These are phyloP conservation scores for Huiozyma naganishii DNA, from an alignment of 805 yeast genomes.

Conservation along the genomic window DNA sequence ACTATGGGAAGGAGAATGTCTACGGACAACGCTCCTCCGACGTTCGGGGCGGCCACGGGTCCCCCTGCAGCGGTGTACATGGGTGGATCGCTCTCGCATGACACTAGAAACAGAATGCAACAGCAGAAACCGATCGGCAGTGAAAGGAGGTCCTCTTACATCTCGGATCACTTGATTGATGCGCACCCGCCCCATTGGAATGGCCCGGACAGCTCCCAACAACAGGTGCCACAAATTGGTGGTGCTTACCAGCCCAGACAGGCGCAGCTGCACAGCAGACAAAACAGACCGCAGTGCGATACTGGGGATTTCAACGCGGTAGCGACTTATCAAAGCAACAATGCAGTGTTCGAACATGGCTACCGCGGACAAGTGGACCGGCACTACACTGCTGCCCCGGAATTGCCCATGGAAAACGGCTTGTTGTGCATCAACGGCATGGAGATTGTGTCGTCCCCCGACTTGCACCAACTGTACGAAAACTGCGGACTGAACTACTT, in stretches of 20 bases:
- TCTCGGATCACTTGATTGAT: slow-evolving; percentile 44
- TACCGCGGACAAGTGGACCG: no score
- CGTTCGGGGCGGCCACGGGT: no score
- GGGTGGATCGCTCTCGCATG: not conserved
- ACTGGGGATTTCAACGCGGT: no score
- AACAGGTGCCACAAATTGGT: no score
- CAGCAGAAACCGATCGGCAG: not conserved
- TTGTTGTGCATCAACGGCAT: slow-evolving; percentile 40
- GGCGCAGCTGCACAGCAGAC: no score
- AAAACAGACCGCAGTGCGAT: no score
- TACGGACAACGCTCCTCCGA: not conserved
- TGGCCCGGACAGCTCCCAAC: no score
- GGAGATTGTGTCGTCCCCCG: slow-evolving; percentile 49
- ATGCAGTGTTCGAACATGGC: no score
- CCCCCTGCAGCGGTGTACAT: not conserved
- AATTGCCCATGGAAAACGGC: slow-evolving; percentile 36
- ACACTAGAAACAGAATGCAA: not conserved
- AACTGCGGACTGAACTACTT: slow-evolving; percentile 45
- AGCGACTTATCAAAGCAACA: no score
- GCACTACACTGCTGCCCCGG: not conserved
- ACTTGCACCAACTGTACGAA: slow-evolving; percentile 38
- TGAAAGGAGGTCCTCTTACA: slow-evolving; percentile 55
- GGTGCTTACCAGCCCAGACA: no score
- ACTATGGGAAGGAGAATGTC: not conserved
- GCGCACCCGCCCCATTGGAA: not conserved